Evolutionary conservation across 257 asterid species (phyloP).

Genomic region (Nicotiana paniculata): DNA sequence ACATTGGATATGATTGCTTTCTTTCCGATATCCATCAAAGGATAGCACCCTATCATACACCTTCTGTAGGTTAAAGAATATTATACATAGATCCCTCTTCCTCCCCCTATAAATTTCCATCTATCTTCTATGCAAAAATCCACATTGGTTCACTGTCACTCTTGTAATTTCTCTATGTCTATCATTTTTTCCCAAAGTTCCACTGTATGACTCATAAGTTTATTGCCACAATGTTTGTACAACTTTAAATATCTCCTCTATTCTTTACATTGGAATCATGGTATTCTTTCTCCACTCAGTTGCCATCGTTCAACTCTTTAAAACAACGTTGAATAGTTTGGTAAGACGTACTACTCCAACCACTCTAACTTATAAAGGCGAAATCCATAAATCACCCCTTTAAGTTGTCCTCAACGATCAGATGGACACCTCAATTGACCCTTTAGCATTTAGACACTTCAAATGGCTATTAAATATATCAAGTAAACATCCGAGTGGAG

Average conservation of each 20-base stretch:
- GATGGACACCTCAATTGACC: no score
- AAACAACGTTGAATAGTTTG: background rate
- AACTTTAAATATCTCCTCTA: background rate
- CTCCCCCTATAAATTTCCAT: background rate
- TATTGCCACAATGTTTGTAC: background rate
- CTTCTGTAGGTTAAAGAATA: background rate
- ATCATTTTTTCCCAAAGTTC: background rate
- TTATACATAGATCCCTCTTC: background rate
- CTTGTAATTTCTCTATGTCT: background rate
- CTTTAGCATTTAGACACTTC: no score
- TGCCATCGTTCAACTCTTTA: background rate
- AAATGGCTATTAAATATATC: no score
- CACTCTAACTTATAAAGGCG: background rate
- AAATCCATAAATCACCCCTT: background rate
- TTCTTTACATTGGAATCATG: background rate
- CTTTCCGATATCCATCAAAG: background rate
- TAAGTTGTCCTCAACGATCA: no score
- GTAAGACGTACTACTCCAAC: background rate
- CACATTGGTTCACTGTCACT: no score
- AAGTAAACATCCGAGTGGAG: no score
- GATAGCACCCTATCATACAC: background rate
- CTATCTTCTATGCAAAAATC: no score
- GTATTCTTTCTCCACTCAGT: background rate
- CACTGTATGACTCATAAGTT: background rate
- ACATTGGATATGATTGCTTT: background rate